Evolutionary conservation across 805 yeast species (phyloP).

Genomic region (Wickerhamiella kurtzmanii): DNA sequence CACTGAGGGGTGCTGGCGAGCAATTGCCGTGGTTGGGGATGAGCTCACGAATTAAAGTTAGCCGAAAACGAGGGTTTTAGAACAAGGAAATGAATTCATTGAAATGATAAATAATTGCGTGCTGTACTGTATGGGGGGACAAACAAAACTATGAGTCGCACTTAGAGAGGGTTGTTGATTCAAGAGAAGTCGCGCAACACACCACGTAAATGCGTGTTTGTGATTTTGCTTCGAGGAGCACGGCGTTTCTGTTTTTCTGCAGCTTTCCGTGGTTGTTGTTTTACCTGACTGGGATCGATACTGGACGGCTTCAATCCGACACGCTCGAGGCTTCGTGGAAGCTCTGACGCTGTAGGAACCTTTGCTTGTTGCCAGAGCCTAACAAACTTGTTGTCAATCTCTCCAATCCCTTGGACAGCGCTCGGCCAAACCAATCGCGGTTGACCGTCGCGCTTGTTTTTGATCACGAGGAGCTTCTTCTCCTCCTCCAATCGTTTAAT

Average conservation of each 20-base stretch:
- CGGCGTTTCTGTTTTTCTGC: conserved; percentile 61
- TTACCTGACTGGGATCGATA: conserved; percentile 91
- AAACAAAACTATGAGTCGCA: too few species aligned
- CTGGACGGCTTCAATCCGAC: conserved; percentile 93
- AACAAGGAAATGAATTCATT: too few species aligned
- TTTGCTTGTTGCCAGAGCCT: conserved; percentile 66
- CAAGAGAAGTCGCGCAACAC: conserved; percentile 66
- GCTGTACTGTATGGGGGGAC: too few species aligned
- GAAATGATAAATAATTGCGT: too few species aligned
- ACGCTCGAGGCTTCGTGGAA: conserved; percentile 63
- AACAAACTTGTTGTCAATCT: conserved; percentile 69
- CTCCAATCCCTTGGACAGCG: conserved; percentile 56
- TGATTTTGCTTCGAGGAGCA: conserved; percentile 86
- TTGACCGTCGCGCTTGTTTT: conserved; percentile 84
- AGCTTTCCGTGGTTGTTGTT: conserved; percentile 40
- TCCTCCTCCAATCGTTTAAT: conserved; percentile 67
- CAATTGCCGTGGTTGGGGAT: too few species aligned
- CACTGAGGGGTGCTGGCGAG: too few species aligned
- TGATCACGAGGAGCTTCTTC: conserved; percentile 63
- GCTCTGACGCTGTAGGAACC: conserved; percentile 68
- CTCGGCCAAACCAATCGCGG: conserved; percentile 93
- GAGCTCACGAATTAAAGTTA: too few species aligned
- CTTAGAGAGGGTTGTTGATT: not conserved
- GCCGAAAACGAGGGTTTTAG: too few species aligned
- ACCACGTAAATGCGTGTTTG: conserved; percentile 95